Conservation (phyloP, 2,329 filamentous ascomycete genomes). For the Cercospora brassicicola region DNA sequence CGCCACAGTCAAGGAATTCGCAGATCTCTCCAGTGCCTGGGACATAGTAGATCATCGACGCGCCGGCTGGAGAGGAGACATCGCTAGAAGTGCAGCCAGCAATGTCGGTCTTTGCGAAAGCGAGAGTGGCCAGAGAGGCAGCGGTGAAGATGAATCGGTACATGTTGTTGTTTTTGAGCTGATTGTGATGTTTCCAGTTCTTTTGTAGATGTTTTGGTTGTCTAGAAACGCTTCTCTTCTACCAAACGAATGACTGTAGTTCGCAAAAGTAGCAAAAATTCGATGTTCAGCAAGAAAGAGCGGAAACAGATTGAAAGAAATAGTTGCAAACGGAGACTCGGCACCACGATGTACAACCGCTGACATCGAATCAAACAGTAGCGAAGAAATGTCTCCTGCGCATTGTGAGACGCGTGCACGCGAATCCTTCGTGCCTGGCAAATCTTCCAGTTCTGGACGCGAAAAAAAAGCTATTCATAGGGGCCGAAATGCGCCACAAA, state of each 20-base stretch:
- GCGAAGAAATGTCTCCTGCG: background rate
- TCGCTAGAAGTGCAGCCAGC: slow-evolving; percentile 48
- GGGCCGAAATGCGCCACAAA: background rate
- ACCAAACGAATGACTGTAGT: background rate
- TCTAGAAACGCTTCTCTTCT: background rate
- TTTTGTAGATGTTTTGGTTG: background rate
- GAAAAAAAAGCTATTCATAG: slow-evolving; percentile 5
- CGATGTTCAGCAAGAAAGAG: background rate
- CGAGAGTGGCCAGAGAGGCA: slow-evolving; percentile 34
- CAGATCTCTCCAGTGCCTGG: slow-evolving; percentile 66
- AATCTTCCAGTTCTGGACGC: slow-evolving; percentile 1
- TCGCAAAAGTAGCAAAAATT: no score
- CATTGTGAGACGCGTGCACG: background rate
- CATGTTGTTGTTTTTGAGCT: slow-evolving; percentile 19
- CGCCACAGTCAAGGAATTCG: slow-evolving; percentile 65
- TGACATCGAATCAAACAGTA: background rate
- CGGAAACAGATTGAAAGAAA: background rate
- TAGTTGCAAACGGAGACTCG: background rate
- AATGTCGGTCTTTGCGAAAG: slow-evolving; percentile 43
- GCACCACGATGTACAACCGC: background rate
- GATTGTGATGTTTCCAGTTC: background rate
- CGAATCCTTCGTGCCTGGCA: background rate
- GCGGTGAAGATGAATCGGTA: slow-evolving; percentile 33
- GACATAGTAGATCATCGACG: slow-evolving; percentile 59
- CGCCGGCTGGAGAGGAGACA: slow-evolving; percentile 43